phyloP scores from a whole-genome alignment of 306 rosid species.

The Betula pendula region DNA sequence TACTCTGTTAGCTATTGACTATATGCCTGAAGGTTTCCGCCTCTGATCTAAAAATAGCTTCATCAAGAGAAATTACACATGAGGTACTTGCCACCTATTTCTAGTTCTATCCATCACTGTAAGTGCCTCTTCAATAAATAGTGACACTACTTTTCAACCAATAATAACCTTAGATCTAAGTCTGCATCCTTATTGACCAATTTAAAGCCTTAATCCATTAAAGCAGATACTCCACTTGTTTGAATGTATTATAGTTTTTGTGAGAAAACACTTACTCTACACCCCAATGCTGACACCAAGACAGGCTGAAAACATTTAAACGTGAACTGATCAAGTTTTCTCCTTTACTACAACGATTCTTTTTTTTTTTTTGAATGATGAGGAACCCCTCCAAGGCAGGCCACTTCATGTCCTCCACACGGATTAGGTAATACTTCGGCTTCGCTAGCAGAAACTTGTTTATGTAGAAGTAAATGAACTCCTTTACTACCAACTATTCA shows the following conservation, averaged over 20 bases:
- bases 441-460: too few relatives aligned
- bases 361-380: too few relatives aligned
- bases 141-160: neutral
- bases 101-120: neutral
- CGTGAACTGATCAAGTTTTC: neutral
- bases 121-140: neutral
- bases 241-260: neutral
- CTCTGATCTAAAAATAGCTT: neutral
- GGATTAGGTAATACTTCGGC: too few relatives aligned
- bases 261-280: neutral
- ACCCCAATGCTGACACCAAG: slow-evolving; percentile 4
- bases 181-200: neutral
- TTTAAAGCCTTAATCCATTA: neutral
- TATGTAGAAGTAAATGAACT: too few relatives aligned
- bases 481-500: too few relatives aligned
- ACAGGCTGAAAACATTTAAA: slow-evolving; percentile 1
- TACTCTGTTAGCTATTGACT: neutral
- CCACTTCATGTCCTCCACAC: too few relatives aligned
- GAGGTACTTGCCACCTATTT: neutral
- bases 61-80: neutral
- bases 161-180: neutral
- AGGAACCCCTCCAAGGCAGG: too few relatives aligned
- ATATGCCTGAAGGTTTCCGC: neutral
- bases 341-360: slow-evolving; percentile 14
- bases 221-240: neutral